phyloP scores from a whole-genome alignment of 2,329 filamentous ascomycete genomes.

The Davidsoniella australis region DNA sequence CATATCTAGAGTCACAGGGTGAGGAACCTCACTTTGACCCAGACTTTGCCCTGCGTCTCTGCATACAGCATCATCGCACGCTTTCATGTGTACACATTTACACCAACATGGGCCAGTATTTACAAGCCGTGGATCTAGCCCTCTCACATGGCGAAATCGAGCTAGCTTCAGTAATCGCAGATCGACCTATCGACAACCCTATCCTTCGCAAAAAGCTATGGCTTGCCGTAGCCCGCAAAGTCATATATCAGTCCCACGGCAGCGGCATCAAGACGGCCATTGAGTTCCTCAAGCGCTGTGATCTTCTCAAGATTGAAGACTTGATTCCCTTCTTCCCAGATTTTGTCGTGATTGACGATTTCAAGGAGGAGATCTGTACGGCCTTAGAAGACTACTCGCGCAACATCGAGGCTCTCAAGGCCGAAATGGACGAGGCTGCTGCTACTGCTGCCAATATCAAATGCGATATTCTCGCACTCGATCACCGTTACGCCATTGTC shows the following conservation, averaged over 20 bases:
- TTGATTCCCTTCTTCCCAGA: slow-evolving; percentile 97
- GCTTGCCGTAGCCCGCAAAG: slow-evolving; percentile 87
- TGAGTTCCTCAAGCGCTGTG: slow-evolving; percentile 80
- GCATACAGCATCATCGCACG: slow-evolving; percentile 85
- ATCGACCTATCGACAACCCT: slow-evolving; percentile 63
- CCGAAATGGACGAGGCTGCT: slow-evolving; percentile 90
- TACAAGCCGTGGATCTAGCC: slow-evolving; percentile 82
- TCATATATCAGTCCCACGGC: slow-evolving; percentile 53
- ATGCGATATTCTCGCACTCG: slow-evolving; percentile 68
- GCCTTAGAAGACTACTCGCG: slow-evolving; percentile 87
- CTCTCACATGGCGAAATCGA: slow-evolving; percentile 81
- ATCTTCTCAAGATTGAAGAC: slow-evolving; percentile 86
- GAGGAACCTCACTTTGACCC: slow-evolving; percentile 79
- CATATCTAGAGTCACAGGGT: slow-evolving; percentile 81
- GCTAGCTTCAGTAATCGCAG: slow-evolving; percentile 75
- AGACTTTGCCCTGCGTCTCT: slow-evolving; percentile 87
- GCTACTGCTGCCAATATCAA: slow-evolving; percentile 83
- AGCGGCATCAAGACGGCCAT: slow-evolving; percentile 86
- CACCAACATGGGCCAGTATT: slow-evolving; percentile 86
- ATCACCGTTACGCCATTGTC: slow-evolving; percentile 85
- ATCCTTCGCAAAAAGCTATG: slow-evolving; percentile 82
- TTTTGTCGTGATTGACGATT: slow-evolving; percentile 96
- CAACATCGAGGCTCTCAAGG: slow-evolving; percentile 72
- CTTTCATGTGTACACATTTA: slow-evolving; percentile 95
- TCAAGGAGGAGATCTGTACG: slow-evolving; percentile 93